phyloP scores from a whole-genome alignment of 495 filamentous ascomycete genomes.

The Paragyromitra xinjiangensis region DNA sequence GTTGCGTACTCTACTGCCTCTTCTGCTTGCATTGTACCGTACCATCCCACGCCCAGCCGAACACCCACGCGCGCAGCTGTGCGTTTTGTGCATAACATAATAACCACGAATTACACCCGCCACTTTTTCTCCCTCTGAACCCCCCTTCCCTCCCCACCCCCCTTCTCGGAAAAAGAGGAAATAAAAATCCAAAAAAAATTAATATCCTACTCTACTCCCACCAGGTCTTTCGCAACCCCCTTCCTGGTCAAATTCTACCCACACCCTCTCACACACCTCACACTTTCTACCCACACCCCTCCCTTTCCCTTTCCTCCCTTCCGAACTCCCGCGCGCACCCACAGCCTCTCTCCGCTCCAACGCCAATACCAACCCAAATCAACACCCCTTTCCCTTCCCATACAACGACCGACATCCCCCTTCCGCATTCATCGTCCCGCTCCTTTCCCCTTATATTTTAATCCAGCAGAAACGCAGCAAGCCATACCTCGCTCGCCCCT shows the following conservation, averaged over 20 bases:
- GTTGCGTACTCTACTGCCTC: constrained; percentile 4
- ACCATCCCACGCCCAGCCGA: constrained; percentile 29
- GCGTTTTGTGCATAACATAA: constrained; percentile 40
- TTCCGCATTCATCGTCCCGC: constrained; percentile 57
- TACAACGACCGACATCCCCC: constrained; percentile 56
- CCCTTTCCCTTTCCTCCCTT: constrained; percentile 54
- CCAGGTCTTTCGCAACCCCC: constrained; percentile 27
- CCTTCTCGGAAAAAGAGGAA: constrained; percentile 39
- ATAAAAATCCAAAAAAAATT: constrained; percentile 40
- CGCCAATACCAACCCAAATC: constrained; percentile 60
- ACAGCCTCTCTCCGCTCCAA: constrained; percentile 57
- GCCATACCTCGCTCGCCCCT: constrained; percentile 57
- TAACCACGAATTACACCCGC: constrained; percentile 46
- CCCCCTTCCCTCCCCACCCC: constrained; percentile 5
- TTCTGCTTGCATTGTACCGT: neutral
- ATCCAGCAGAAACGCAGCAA: constrained; percentile 56
- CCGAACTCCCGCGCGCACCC: constrained; percentile 54
- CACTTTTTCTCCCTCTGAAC: constrained; percentile 22
- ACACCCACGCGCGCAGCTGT: constrained; percentile 34
- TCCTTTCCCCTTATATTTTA: constrained; percentile 57
- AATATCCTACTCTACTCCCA: constrained; percentile 19
- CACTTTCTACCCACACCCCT: constrained; percentile 35
- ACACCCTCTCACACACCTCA: constrained; percentile 42
- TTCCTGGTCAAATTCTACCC: constrained; percentile 39
- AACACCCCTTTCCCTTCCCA: constrained; percentile 57